These are phyloP conservation scores for Fonsecaea monophora DNA, from an alignment of 2,329 filamentous ascomycete species.

Conservation along the genomic window DNA sequence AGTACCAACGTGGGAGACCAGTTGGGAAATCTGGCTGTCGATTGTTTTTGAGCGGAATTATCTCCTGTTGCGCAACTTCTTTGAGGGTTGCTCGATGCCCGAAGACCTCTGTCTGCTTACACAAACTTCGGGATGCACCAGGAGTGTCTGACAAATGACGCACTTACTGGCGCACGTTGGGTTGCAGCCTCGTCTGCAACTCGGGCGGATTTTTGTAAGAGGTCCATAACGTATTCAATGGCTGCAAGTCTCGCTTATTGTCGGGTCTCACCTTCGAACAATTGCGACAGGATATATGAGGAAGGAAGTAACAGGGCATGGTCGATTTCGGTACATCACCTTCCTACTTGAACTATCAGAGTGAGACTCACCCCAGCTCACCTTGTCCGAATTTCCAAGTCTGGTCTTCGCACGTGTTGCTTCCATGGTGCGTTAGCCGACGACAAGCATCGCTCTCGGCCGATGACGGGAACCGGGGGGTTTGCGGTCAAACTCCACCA, in stretches of 20 bases:
- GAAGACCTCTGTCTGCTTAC: not conserved
- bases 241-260: not conserved
- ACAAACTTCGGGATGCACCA: not conserved
- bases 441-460: not conserved
- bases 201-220: not conserved
- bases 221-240: too few species aligned
- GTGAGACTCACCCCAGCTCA: not conserved
- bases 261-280: not conserved
- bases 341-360: too few species aligned
- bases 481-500: not conserved
- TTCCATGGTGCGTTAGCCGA: not conserved
- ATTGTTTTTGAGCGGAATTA: conserved; percentile 1
- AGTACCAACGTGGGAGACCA: conserved; percentile 17
- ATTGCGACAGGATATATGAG: not conserved
- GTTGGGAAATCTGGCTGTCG: conserved; percentile 17
- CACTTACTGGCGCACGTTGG: not conserved
- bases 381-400: not conserved
- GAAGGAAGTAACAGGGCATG: not conserved
- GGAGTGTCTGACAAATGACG: not conserved
- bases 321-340: not conserved
- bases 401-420: not conserved
- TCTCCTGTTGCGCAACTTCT: not conserved
- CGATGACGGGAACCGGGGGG: not conserved
- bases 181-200: not conserved
- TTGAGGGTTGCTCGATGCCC: not conserved